Conservation (phyloP, 2,329 filamentous ascomycete genomes). For the Catunica adiposa region DNA sequence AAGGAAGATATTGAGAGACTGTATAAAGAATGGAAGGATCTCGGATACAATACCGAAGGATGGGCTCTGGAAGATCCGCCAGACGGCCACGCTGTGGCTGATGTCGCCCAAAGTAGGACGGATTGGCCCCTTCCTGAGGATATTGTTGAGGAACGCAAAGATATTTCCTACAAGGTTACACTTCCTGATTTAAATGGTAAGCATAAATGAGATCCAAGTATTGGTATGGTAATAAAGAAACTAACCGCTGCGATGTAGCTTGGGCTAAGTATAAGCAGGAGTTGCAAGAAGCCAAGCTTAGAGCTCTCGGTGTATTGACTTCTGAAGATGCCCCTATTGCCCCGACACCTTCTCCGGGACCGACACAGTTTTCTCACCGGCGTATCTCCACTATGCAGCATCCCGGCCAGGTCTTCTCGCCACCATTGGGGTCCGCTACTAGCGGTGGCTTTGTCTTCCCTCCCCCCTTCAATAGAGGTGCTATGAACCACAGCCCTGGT, state of each 20-base stretch:
- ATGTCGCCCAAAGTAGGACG: constrained; percentile 45
- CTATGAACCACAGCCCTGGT: constrained; percentile 45
- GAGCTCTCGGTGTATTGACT: constrained; percentile 73
- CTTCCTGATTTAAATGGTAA: constrained; percentile 52
- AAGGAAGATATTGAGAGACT: constrained; percentile 42
- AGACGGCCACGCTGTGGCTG: constrained; percentile 23
- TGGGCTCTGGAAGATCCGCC: constrained; percentile 46
- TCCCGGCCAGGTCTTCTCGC: constrained; percentile 64
- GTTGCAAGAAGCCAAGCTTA: constrained; percentile 78
- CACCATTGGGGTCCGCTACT: constrained; percentile 62
- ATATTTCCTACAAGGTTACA: constrained; percentile 41
- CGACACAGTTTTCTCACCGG: constrained; percentile 11
- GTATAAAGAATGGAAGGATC: constrained; percentile 47
- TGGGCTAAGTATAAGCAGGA: constrained; percentile 66
- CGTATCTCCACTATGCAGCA: constrained; percentile 48
- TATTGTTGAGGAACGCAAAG: constrained; percentile 36
- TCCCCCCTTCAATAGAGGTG: constrained; percentile 40
- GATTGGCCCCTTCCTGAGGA: constrained; percentile 51
- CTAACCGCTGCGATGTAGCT: constrained; percentile 22
- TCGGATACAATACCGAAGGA: constrained; percentile 52
- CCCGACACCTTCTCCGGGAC: constrained; percentile 19
- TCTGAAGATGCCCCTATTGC: constrained; percentile 54
- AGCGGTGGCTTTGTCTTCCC: constrained; percentile 35
- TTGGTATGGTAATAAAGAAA: too few relatives aligned
- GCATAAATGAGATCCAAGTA: too few relatives aligned